Evolutionary conservation across 495 filamentous ascomycete genomes (phyloP), one percentile per base, ranked within the genome.

Genomic region (Lophiostoma macrostomum): DNA sequence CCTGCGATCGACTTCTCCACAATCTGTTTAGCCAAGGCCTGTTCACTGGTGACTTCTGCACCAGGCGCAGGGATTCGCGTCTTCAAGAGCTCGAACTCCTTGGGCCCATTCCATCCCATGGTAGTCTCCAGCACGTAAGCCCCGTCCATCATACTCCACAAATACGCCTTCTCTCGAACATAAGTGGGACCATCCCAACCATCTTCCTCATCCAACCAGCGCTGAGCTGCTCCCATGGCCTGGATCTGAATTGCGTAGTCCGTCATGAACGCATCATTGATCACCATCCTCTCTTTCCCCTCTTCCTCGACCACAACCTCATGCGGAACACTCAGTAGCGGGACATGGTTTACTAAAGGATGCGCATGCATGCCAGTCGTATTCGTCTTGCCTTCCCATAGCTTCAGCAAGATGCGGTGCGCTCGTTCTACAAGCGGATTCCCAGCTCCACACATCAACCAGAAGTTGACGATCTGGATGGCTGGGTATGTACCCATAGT

Each of bases 131-230:
- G 74, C 5, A 76, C 64, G 64, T 78, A 76, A 25, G 75, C 73
- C 5, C 71, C 74, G 3, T 63, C 69, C 69, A 76, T 77, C 50
- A 67, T 77, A 8, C 79, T 71, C 24, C 77, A 71, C 1, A 67
- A 73, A 19, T 31, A 53, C 1, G 24, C 24, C 22, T 53, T 53
- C 28, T 53, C 50, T 7, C 25, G 52, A 73, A 80, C 18, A 77
- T 80, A 80, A 32, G 65, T 50, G 0, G 77, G 76, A 19, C 79
- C 79, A 57, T 82, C 66, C 78, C 79, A 82, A 1, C 56, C 65
- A 18, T 69, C 74, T 50, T 75, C 71, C 18, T 68, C 67, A 49
- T 80, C 77, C 4, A 79, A 57, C 12, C 78, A 67, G 1, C 75
- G 76, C 72, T 76, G 74, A 1, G 76, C 76, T 49, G 74, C 56